Conservation (phyloP, 1,284 basidiomycete species). For the Sanghuangporus weigelae region DNA sequence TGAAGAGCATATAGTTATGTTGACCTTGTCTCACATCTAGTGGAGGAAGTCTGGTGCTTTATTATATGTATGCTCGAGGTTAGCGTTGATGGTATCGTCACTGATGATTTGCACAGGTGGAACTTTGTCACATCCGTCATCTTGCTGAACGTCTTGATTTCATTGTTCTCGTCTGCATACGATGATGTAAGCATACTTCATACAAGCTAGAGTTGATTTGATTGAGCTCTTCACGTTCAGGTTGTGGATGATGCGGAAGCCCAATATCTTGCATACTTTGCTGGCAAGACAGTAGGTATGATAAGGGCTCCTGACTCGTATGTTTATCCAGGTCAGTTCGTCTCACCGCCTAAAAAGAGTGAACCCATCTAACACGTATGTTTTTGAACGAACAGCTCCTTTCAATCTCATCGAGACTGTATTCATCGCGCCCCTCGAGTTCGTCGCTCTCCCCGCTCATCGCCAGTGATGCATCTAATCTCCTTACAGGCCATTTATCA, state of each 20-base stretch:
- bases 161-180: constrained; percentile 89
- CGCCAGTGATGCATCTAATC: not conserved
- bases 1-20: not conserved
- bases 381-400: constrained; percentile 30
- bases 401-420: constrained; percentile 85
- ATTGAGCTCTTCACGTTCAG: constrained; percentile 29
- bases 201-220: not conserved
- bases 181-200: constrained; percentile 58
- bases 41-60: constrained; percentile 69
- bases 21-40: constrained; percentile 30
- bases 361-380: not conserved
- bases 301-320: constrained; percentile 80
- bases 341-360: constrained; percentile 40
- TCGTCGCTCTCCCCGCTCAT: constrained; percentile 27
- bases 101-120: constrained; percentile 49
- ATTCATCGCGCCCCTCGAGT: constrained; percentile 84
- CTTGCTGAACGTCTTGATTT: constrained; percentile 92
- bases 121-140: constrained; percentile 84
- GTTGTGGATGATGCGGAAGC: constrained; percentile 61
- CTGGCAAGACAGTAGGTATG: constrained; percentile 77
- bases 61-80: constrained; percentile 50
- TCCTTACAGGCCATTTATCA: constrained; percentile 42
- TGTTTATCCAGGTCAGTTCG: constrained; percentile 46
- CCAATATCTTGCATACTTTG: constrained; percentile 88
- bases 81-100: not conserved